Base-by-base conservation (phyloP, 2,329 filamentous ascomycete species). In the Penicillium digitatum region DNA sequence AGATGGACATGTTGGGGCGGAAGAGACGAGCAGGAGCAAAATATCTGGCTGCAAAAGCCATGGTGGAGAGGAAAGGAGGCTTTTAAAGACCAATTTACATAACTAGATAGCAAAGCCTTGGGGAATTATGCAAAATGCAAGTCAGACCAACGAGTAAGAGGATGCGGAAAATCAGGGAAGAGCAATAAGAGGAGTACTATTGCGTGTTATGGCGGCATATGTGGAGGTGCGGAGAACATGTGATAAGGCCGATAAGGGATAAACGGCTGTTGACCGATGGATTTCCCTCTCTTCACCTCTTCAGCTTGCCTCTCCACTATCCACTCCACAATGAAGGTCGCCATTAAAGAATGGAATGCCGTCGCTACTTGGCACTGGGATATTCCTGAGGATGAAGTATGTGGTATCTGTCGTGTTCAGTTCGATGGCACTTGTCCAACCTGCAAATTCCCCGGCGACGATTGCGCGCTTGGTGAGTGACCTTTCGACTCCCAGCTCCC, bases 351-450 rank as follows among this genome's bases (percentile, higher is more conserved):
- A 71, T 97, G 93, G 90, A 88, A 94, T 68, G 89, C 91, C 4
- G 90, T 99, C 59, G 94, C 94, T 18, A 93, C 91, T 52, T 99
- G 94, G 94, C 87, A 90, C 62, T 99, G 94, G 94, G 90, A 97
- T 72, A 89, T 97, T 68, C 91, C 93, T 24, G 91, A 96, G 67
- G 93, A 96, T 76, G 93, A 99, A 72, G 92, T 97, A 60, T 99
- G 94, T 67, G 94, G 94, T 66, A 99, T 99, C 77, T 99, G 94
- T 76, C 93, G 95, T 71, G 92, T 95, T 59, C 89, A 96, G 68
- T 99, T 97, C 71, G 94, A 99, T 72, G 93, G 92, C 56, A 97
- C 94, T 26, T 99, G 94, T 78, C 92, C 94, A 44, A 95, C 91
- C 52, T 99, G 94, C 85, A 96, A 95, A 81, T 97, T 91, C 70